These are phyloP conservation scores for Debaryomyces hansenii DNA, from an alignment of 805 yeast species.

Conservation along the genomic window DNA sequence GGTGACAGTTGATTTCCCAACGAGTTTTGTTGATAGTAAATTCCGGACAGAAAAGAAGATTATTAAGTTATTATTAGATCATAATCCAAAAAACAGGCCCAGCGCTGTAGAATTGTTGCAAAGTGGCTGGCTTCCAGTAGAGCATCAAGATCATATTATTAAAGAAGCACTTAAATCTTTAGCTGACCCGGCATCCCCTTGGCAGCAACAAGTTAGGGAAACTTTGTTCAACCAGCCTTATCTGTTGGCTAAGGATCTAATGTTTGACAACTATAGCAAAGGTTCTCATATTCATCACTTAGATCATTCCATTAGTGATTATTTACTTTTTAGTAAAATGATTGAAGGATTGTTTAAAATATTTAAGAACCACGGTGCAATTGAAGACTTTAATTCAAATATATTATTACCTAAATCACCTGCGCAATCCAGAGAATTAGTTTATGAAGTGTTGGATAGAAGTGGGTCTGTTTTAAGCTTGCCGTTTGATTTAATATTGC, in stretches of 20 bases:
- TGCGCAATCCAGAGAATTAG: slow-evolving; percentile 59
- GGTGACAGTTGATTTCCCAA: slow-evolving; percentile 65
- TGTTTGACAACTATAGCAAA: slow-evolving; percentile 61
- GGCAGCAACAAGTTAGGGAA: slow-evolving; percentile 90
- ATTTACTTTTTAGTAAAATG: slow-evolving; percentile 59
- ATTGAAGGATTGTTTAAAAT: slow-evolving; percentile 59
- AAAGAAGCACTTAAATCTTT: slow-evolving; percentile 83
- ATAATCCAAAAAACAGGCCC: slow-evolving; percentile 77
- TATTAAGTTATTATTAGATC: slow-evolving; percentile 67
- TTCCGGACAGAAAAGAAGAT: slow-evolving; percentile 63
- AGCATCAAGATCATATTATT: slow-evolving; percentile 85
- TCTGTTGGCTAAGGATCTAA: slow-evolving; percentile 77
- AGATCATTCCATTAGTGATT: slow-evolving; percentile 39
- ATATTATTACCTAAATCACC: slow-evolving; percentile 79
- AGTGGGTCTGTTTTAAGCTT: slow-evolving; percentile 87
- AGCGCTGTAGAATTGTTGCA: slow-evolving; percentile 72
- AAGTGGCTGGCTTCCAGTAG: slow-evolving; percentile 84
- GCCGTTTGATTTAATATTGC: slow-evolving; percentile 86
- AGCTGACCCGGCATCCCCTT: slow-evolving; percentile 88
- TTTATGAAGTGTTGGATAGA: slow-evolving; percentile 78
- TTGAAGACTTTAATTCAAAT: slow-evolving; percentile 66
- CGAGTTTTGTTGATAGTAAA: slow-evolving; percentile 55
- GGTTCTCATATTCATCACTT: slow-evolving; percentile 22
- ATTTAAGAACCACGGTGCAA: slow-evolving; percentile 83
- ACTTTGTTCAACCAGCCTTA: slow-evolving; percentile 85